Conservation (phyloP, 345 rosid genomes). For the Kernera saxatilis region DNA sequence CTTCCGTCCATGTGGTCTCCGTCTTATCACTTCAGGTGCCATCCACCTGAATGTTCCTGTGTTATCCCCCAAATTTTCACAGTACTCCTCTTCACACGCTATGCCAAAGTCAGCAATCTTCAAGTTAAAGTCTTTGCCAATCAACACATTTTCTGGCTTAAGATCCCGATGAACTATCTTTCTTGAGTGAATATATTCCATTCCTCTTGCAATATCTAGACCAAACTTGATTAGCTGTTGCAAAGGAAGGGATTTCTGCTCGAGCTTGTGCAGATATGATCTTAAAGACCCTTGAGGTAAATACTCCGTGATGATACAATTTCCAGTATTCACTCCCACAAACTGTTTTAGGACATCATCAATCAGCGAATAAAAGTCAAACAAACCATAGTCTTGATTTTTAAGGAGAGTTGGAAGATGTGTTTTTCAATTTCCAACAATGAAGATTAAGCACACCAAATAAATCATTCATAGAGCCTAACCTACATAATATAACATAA, state of each 20-base stretch:
- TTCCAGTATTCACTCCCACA: constrained; percentile 49
- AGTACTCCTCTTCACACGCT: constrained; percentile 67
- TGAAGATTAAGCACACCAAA: background rate
- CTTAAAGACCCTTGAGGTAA: constrained; percentile 62
- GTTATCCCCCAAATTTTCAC: constrained; percentile 56
- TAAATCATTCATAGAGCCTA: background rate
- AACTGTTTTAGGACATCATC: constrained; percentile 34
- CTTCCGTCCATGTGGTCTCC: constrained; percentile 54
- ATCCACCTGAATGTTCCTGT: constrained; percentile 90
- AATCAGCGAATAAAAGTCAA: background rate
- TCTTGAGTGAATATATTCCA: constrained; percentile 75
- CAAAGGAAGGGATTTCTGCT: constrained; percentile 51
- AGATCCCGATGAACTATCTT: constrained; percentile 85
- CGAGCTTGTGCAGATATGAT: constrained; percentile 68
- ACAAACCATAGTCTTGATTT: background rate
- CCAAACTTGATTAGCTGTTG: constrained; percentile 45
- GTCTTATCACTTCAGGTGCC: constrained; percentile 85
- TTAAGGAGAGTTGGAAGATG: background rate
- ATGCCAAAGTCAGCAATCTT: constrained; percentile 92
- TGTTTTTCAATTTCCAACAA: too few species aligned
- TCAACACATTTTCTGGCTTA: constrained; percentile 76
- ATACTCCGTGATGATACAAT: constrained; percentile 55
- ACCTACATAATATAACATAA: background rate
- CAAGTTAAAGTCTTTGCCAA: constrained; percentile 50
- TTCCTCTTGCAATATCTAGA: constrained; percentile 75